These are phyloP conservation scores for Aureobasidium sp. DNA, from an alignment of 2,329 filamentous ascomycete species.

Conservation along the genomic window DNA sequence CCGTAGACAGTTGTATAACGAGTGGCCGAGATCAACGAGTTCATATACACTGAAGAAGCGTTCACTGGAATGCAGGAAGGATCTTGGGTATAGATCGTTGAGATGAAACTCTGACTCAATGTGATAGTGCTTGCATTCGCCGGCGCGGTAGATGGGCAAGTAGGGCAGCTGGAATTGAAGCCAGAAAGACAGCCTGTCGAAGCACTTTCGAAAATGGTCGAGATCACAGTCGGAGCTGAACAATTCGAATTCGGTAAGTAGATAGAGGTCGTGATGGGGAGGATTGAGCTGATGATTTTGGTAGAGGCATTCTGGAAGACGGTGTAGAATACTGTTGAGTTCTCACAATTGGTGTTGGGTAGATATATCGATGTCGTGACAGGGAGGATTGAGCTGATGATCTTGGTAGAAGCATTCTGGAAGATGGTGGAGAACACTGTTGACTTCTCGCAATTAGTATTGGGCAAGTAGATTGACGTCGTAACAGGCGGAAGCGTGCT, in stretches of 20 bases:
- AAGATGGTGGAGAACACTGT: neutral
- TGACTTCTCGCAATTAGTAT: neutral
- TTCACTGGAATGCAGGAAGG: neutral
- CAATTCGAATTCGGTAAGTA: neutral
- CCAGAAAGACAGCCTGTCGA: neutral
- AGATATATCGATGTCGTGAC: neutral
- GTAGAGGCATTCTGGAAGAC: neutral
- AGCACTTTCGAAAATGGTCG: neutral
- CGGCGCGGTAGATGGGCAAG: neutral
- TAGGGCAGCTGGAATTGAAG: neutral
- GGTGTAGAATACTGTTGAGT: neutral
- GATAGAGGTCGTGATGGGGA: neutral
- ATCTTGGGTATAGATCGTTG: neutral
- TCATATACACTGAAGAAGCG: neutral
- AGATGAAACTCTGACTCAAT: neutral
- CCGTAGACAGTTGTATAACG: constrained; percentile 1
- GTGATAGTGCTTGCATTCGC: neutral
- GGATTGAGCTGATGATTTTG: neutral
- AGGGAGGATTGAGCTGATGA: neutral
- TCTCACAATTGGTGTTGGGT: neutral
- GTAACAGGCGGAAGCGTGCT: neutral
- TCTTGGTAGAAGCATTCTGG: neutral
- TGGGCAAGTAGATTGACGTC: neutral
- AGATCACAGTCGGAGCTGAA: neutral
- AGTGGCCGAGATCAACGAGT: neutral